Conservation (phyloP, 352 stramenopile species). For the Globisporangium paroecandrum region DNA sequence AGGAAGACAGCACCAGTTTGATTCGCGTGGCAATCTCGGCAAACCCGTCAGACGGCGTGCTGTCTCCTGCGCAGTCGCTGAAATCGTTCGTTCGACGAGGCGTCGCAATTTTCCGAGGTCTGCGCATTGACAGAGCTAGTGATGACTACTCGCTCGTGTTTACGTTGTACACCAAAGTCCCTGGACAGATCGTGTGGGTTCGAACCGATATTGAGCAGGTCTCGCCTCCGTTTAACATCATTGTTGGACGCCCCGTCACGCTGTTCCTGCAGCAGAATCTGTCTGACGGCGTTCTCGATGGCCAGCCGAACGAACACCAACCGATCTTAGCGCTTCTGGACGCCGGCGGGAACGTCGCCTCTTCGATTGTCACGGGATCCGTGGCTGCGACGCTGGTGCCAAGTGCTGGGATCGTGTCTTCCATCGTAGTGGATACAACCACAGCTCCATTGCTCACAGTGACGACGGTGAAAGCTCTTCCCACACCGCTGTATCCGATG, state of each 20-base stretch:
- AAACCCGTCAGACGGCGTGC: slow-evolving; percentile 58
- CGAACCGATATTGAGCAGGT: slow-evolving; percentile 54
- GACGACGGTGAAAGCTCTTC: slow-evolving; percentile 36
- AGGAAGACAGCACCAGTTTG: slow-evolving; percentile 62
- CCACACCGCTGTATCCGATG: slow-evolving; percentile 36
- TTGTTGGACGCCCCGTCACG: slow-evolving; percentile 42
- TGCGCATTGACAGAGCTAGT: slow-evolving; percentile 73
- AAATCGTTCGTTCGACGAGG: slow-evolving; percentile 41
- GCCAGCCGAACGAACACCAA: slow-evolving; percentile 69
- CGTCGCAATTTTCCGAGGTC: slow-evolving; percentile 61
- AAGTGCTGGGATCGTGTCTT: slow-evolving; percentile 54
- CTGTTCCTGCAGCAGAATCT: slow-evolving; percentile 48
- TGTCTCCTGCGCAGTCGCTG: slow-evolving; percentile 43
- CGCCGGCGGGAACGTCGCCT: slow-evolving; percentile 63
- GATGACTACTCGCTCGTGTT: slow-evolving; percentile 76
- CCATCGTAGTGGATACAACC: slow-evolving; percentile 65
- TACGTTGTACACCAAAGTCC: slow-evolving; percentile 49
- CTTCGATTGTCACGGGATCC: slow-evolving; percentile 35
- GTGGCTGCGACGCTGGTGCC: slow-evolving; percentile 57
- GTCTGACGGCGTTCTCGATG: slow-evolving; percentile 69
- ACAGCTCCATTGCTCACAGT: slow-evolving; percentile 42
- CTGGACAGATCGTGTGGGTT: slow-evolving; percentile 32
- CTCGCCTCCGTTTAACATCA: slow-evolving; percentile 56
- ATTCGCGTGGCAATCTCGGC: slow-evolving; percentile 63
- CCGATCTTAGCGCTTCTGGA: slow-evolving; percentile 63